Conservation (phyloP, 1,284 basidiomycete species). For the Bjerkandera adusta region DNA sequence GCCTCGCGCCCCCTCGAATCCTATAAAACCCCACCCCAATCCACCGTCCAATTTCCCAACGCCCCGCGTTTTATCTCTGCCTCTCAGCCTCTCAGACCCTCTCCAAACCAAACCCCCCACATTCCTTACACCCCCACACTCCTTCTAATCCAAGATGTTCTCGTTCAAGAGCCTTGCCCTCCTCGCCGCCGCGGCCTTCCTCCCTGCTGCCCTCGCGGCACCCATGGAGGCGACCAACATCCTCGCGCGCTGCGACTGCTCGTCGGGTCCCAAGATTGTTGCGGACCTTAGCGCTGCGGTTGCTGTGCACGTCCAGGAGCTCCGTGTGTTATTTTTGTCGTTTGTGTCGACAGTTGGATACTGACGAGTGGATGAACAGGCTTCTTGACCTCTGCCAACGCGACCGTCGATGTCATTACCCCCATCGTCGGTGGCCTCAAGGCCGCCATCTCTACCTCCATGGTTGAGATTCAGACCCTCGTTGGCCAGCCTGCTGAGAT, state of each 20-base stretch:
- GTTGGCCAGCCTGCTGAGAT: slow-evolving; percentile 27
- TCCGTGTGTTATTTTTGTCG: slow-evolving; percentile 29
- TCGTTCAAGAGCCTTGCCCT: slow-evolving; percentile 38
- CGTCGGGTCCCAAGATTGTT: slow-evolving; percentile 25
- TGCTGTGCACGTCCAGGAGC: slow-evolving; percentile 21
- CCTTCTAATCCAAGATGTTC: slow-evolving; percentile 42
- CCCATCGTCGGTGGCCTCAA: slow-evolving; percentile 31
- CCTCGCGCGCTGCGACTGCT: slow-evolving; percentile 18
- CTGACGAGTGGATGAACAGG: no score
- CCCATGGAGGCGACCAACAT: slow-evolving; percentile 13
- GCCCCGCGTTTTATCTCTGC: not conserved
- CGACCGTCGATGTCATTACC: slow-evolving; percentile 27
- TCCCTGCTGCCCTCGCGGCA: slow-evolving; percentile 22
- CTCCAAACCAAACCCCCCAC: slow-evolving; percentile 5
- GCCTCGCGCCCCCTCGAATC: no score
- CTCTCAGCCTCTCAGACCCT: not conserved
- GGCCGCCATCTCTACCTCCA: slow-evolving; percentile 27
- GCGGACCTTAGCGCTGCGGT: slow-evolving; percentile 22
- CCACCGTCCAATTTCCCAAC: no score
- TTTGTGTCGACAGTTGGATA: not conserved
- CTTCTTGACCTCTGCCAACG: slow-evolving; percentile 28
- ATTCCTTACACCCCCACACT: slow-evolving; percentile 30
- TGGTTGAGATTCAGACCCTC: slow-evolving; percentile 33
- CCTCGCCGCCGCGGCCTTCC: slow-evolving; percentile 36
- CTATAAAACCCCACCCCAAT: no score